Evolutionary conservation across 2,329 filamentous ascomycete species (phyloP).

Genomic region (Trichoderma sp.): DNA sequence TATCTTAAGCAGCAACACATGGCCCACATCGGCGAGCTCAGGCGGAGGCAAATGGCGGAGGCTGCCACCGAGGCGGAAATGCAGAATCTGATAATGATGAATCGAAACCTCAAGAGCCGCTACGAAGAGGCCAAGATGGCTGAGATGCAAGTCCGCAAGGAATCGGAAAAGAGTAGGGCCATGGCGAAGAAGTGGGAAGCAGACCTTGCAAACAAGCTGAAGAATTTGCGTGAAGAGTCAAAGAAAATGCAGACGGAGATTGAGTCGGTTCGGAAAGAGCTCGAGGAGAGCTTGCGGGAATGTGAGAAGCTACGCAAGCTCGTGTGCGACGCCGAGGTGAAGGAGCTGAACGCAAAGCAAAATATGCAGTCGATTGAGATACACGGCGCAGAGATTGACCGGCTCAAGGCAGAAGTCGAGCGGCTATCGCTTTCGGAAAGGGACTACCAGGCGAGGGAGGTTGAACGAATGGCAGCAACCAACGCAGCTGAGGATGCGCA

Average conservation of each 20-base stretch:
- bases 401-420: conserved; percentile 57
- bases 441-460: conserved; percentile 62
- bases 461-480: conserved; percentile 55
- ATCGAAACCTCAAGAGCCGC: conserved; percentile 69
- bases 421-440: conserved; percentile 60
- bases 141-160: conserved; percentile 68
- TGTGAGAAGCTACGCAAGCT: conserved; percentile 63
- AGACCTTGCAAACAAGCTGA: conserved; percentile 65
- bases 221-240: conserved; percentile 65
- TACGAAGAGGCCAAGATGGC: conserved; percentile 70
- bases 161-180: conserved; percentile 68
- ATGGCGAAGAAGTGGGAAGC: conserved; percentile 77
- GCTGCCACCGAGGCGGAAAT: conserved; percentile 79
- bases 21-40: conserved; percentile 74
- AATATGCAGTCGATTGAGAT: conserved; percentile 62
- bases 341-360: conserved; percentile 63
- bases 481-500: conserved; percentile 59
- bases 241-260: conserved; percentile 62
- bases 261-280: conserved; percentile 54
- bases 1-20: conserved; percentile 83
- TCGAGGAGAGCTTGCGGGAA: conserved; percentile 59
- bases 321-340: conserved; percentile 66
- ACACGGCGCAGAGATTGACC: conserved; percentile 58
- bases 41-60: conserved; percentile 71
- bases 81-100: conserved; percentile 75